These are phyloP conservation scores for Mallotus repandus DNA, from an alignment of 441 rosid genomes.

Conservation along the genomic window DNA sequence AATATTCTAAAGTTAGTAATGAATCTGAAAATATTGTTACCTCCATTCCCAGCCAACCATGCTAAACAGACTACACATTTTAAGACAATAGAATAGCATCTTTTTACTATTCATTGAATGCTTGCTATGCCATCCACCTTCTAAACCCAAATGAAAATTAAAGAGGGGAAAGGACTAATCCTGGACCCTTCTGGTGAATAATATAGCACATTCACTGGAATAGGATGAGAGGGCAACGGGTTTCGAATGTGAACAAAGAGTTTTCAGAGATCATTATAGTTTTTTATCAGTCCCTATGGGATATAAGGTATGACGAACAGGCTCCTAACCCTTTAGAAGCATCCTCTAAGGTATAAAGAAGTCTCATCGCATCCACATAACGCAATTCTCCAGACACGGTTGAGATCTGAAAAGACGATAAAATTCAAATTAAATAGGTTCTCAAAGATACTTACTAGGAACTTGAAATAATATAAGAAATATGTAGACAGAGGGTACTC, in stretches of 20 bases:
- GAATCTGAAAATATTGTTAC: background rate
- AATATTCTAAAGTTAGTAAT: background rate
- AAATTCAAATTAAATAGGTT: background rate
- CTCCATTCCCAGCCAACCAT: background rate
- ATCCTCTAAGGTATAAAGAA: slow-evolving; percentile 69
- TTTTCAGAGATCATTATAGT: background rate
- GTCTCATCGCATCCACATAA: slow-evolving; percentile 76
- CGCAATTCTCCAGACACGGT: slow-evolving; percentile 75
- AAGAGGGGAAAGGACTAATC: background rate
- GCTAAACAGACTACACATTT: background rate
- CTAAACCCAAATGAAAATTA: too few species aligned
- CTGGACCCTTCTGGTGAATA: background rate
- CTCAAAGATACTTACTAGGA: background rate
- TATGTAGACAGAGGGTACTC: slow-evolving; percentile 34
- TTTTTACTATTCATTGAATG: too few species aligned
- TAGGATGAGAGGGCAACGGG: too few species aligned
- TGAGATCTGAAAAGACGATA: slow-evolving; percentile 55
- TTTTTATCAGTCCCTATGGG: background rate
- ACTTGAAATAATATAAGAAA: background rate
- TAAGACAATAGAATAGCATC: too few species aligned
- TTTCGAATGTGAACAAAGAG: too few species aligned
- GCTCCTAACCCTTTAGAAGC: slow-evolving; percentile 64
- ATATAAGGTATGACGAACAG: slow-evolving; percentile 13
- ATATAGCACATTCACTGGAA: background rate
- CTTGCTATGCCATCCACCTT: too few species aligned